phyloP scores from a whole-genome alignment of 306 rosid species.

The Astragalus membranaceus region DNA sequence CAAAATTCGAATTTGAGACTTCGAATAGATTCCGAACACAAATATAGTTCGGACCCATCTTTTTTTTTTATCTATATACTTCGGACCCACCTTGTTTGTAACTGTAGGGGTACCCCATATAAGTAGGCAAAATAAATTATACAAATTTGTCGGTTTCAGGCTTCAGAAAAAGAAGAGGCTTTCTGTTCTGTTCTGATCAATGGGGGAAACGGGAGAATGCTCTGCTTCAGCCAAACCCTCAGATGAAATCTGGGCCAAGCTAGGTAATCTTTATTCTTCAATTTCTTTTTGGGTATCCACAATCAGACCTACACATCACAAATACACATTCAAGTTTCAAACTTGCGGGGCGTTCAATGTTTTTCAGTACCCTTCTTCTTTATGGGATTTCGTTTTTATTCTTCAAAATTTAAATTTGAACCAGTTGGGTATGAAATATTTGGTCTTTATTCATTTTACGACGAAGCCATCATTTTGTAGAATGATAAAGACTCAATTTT shows the following conservation, averaged over 20 bases:
- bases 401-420: neutral
- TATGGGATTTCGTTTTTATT: neutral
- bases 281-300: neutral
- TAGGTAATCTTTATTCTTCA: constrained; percentile 36
- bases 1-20: too few relatives aligned
- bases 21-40: too few relatives aligned
- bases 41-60: too few relatives aligned
- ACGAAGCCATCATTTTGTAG: neutral
- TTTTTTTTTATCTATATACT: too few relatives aligned
- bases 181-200: constrained; percentile 3
- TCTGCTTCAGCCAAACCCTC: constrained; percentile 44
- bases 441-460: neutral
- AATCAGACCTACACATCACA: neutral
- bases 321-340: constrained; percentile 4
- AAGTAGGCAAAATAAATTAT: neutral
- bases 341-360: neutral
- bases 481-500: neutral
- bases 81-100: too few relatives aligned
- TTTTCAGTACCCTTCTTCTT: neutral
- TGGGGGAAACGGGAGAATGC: constrained; percentile 61
- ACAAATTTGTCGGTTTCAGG: neutral
- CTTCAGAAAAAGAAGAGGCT: neutral
- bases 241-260: constrained; percentile 74
- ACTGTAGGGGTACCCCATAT: too few relatives aligned
- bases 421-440: neutral